Percentiles rank a stretch among this genome's conserved stretches.
Evolutionary conservation across 2,329 filamentous ascomycete species (phyloP).

Genomic region (Monosporascus ibericus): DNA sequence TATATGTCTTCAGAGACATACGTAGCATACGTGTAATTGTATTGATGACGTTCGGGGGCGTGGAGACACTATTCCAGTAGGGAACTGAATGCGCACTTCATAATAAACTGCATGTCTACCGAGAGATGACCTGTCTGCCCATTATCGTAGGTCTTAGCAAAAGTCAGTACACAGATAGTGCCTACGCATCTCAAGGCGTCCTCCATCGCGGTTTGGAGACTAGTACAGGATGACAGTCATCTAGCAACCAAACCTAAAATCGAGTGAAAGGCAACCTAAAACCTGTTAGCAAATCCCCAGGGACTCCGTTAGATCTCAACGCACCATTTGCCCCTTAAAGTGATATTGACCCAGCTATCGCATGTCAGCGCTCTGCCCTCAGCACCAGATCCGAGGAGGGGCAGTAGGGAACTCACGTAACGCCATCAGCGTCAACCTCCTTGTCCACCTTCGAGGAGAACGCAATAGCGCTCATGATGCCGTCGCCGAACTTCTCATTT

Average conservation of each 20-base stretch:
- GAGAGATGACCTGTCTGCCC: too few relatives aligned
- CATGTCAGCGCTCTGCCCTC: conserved; percentile 4
- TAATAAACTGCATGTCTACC: too few relatives aligned
- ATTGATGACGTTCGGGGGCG: too few relatives aligned
- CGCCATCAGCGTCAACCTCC: conserved; percentile 79
- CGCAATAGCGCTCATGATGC: conserved; percentile 94
- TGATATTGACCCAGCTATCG: conserved; percentile 26
- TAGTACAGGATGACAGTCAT: too few relatives aligned
- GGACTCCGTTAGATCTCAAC: conserved; percentile 2
- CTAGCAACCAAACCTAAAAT: conserved; percentile 13
- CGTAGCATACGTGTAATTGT: too few relatives aligned
- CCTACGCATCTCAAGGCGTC: too few relatives aligned
- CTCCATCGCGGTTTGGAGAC: too few relatives aligned
- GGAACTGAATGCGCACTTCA: too few relatives aligned
- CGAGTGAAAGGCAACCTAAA: conserved; percentile 24
- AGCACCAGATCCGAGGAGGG: background rate
- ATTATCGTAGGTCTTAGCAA: too few relatives aligned
- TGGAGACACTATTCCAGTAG: too few relatives aligned
- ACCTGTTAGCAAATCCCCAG: background rate
- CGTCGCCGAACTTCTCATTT: conserved; percentile 92
- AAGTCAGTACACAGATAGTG: too few relatives aligned
- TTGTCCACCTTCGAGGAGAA: conserved; percentile 91
- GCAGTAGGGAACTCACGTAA: conserved; percentile 33
- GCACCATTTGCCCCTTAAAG: conserved; percentile 26
- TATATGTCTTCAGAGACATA: too few relatives aligned